Base-by-base conservation (phyloP, 768 basidiomycete species). In the Boletus sp. region DNA sequence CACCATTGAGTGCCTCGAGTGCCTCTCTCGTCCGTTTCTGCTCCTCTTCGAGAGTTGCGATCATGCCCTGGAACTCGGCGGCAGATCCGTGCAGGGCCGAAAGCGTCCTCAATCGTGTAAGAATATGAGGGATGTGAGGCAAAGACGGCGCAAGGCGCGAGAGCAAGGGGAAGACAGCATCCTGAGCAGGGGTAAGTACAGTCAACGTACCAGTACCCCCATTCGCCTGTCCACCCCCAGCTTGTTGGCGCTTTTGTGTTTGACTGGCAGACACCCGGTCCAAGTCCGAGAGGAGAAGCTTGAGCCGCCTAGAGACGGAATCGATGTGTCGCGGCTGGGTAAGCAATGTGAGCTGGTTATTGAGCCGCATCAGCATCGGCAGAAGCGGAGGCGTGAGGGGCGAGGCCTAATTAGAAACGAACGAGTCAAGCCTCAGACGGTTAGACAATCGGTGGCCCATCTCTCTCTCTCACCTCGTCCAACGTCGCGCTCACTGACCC, bases 311-410 rank as follows among this genome's bases (percentile, higher is more conserved):
- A 2, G 95, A 95, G 57, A 98, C 89, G 11, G 93, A 90, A 70
- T 99, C 97, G 47, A 98, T 86, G 66, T 98, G 94, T 15, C 95
- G 85, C 0, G 97, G 96, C 74, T 98, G 94, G 0, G 96, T 91
- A 43, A 99, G 83, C 15, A 98, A 77, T 7, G 85, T 83, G 23
- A 98, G 75, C 67, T 97, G 93, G 21, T 84, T 83, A 64, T 91
- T 93, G 41, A 98, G 82, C 41, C 90, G 83, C 17, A 82, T 81
- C 50, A 98, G 79, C 46, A 90, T 81, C 0, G 91, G 87, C 4
- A 97, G 74, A n/a, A 98, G 77, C 3, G 91, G 90, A 6, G 87
- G 79, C 0, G 90, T 87, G 17, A 93, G 77, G 2, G 86, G 85
- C 0, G 88, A 82, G 1, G 80, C 75, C 89, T 91, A 57, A 57